phyloP scores from a whole-genome alignment of 306 rosid genomes.

The Luffa aegyptiaca region DNA sequence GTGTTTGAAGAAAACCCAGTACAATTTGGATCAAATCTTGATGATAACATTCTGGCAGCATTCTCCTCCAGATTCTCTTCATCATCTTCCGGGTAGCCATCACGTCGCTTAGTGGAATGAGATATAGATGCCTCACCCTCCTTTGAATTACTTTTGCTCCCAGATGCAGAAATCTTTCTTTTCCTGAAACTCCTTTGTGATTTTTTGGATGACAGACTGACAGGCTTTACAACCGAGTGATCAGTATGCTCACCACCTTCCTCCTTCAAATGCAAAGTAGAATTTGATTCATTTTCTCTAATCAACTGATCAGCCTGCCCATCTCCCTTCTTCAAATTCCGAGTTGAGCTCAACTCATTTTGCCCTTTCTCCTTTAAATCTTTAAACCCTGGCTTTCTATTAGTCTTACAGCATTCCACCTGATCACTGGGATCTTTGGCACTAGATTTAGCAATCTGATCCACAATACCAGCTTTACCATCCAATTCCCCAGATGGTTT shows the following conservation, averaged over 20 bases:
- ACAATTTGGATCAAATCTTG: slow-evolving; percentile 95
- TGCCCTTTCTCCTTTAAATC: slow-evolving; percentile 31
- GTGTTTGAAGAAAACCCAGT: slow-evolving; percentile 61
- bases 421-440: slow-evolving; percentile 29
- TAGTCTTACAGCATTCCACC: slow-evolving; percentile 24
- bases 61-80: slow-evolving; percentile 97
- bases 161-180: slow-evolving; percentile 27
- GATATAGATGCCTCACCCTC: slow-evolving; percentile 38
- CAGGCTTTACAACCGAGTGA: slow-evolving; percentile 43
- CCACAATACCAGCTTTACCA: slow-evolving; percentile 24
- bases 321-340: slow-evolving; percentile 29
- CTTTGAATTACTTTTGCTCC: slow-evolving; percentile 21
- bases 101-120: slow-evolving; percentile 27
- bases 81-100: slow-evolving; percentile 49
- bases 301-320: slow-evolving; percentile 12
- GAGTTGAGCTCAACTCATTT: slow-evolving; percentile 35
- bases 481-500: slow-evolving; percentile 29
- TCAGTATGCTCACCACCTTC: slow-evolving; percentile 10
- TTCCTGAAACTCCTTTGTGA: slow-evolving; percentile 39
- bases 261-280: slow-evolving; percentile 11
- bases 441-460: slow-evolving; percentile 31
- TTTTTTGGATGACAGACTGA: slow-evolving; percentile 23
- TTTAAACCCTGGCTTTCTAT: slow-evolving; percentile 22
- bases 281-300: slow-evolving; percentile 10
- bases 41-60: slow-evolving; percentile 95